Evolutionary conservation across 305 asterid species (phyloP).

Genomic region (Andrographis paniculata): DNA sequence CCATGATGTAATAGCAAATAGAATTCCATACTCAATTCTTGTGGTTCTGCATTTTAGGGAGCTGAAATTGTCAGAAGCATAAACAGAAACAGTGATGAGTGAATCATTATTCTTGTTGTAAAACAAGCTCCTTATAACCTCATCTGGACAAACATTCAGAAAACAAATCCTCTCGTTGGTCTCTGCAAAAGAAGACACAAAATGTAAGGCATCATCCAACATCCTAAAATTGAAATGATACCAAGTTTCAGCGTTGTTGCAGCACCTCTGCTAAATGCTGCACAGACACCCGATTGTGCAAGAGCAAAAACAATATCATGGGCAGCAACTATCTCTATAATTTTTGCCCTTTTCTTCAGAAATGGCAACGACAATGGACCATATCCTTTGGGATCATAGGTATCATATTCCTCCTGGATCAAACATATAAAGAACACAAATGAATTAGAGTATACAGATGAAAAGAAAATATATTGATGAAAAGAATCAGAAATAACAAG

Average conservation of each 20-base stretch:
- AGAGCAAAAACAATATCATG: constrained; percentile 98
- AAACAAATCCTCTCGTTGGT: constrained; percentile 92
- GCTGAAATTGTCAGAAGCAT: constrained; percentile 90
- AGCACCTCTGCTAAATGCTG: constrained; percentile 92
- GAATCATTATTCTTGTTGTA: constrained; percentile 97
- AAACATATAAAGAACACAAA: background rate
- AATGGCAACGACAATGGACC: constrained; percentile 60
- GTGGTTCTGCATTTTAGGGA: constrained; percentile 95
- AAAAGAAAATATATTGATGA: background rate
- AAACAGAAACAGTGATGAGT: constrained; percentile 93
- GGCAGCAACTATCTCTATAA: constrained; percentile 95
- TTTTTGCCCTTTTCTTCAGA: constrained; percentile 85
- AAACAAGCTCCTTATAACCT: constrained; percentile 94
- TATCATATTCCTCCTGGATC: constrained; percentile 91
- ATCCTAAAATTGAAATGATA: constrained; percentile 3
- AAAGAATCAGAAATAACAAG: background rate
- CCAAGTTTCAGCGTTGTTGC: background rate
- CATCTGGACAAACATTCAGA: constrained; percentile 89
- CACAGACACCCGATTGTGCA: constrained; percentile 97
- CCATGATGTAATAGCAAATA: constrained; percentile 9
- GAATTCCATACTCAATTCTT: constrained; percentile 70
- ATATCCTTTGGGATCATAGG: constrained; percentile 94
- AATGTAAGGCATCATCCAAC: constrained; percentile 17
- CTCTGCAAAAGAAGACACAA: constrained; percentile 45
- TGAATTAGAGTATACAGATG: constrained; percentile 11